Base-by-base conservation (phyloP, 805 yeast genomes). In the Lipomyces sp. region DNA sequence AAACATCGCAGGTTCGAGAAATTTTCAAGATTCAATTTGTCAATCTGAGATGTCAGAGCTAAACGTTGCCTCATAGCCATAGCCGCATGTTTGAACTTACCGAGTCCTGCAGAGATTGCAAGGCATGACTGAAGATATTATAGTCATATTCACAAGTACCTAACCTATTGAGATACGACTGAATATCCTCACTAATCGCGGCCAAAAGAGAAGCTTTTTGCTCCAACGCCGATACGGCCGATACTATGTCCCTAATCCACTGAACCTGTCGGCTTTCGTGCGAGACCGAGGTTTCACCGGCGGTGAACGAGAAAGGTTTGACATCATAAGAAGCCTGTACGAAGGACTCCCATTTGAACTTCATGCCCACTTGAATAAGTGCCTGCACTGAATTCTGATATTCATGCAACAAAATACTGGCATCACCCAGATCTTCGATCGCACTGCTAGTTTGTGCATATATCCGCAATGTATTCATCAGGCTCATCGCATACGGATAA, bases 401-500 rank as follows among this genome's bases (percentile, higher is more conserved):
- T 1, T 69, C 70, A 1, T 75, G 75, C 1, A 88, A 63, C 37
- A 88, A 72, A 34, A 82, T 73, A 0, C 79, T 80, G 15, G 81
- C 77, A 18, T 81, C 83, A 4, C 78, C 78, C 0, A 85, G 79
- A 4, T 76, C 73, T 0, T 75, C 80, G n/a, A 81, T 71, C 0
- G 73, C 71, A 0, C 60, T 32, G 15, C 80, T 65, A 0, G 80
- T 66, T 1, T 75, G 69, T 59, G 79, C 74, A 60, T 87, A 78
- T 0, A 81, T 76, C 6, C 75, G 74, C 2, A 88, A 60, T 6
- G 85, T 81, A 64, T 89, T 93, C 4, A 77, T 74, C 6, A 91
- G 67, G 8, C 82, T 78, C 3, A 82, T 77, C 0, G 90, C 88
- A 68, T 82, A 82, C 0, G 93, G 91, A 60, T 86, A 83, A 0